Evolutionary conservation across 176 grass and related monocot species (phyloP).

Genomic region (Dactylis glomerata): DNA sequence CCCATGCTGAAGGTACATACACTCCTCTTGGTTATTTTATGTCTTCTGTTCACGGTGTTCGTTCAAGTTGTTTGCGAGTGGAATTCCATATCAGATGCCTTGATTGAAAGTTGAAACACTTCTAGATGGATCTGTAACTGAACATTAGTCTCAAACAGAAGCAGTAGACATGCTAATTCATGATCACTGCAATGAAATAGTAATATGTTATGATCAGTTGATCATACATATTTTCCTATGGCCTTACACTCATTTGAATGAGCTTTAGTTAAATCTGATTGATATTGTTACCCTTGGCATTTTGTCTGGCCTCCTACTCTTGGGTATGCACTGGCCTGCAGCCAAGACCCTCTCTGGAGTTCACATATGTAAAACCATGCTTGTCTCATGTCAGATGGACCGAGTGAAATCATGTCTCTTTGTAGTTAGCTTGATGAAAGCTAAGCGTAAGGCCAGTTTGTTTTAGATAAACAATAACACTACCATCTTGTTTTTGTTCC

Average conservation of each 20-base stretch:
- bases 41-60: constrained; percentile 1
- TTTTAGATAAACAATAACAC: neutral
- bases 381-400: neutral
- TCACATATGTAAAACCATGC: neutral
- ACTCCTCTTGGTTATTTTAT: neutral
- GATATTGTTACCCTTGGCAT: neutral
- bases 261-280: neutral
- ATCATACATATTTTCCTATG: neutral
- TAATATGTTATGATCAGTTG: neutral
- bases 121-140: neutral
- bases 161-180: neutral
- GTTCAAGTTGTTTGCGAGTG: constrained; percentile 7
- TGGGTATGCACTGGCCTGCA: neutral
- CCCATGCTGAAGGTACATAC: constrained; percentile 57
- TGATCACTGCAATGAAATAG: neutral
- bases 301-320: neutral
- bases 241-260: neutral
- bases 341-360: constrained; percentile 2
- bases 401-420: neutral
- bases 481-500: neutral
- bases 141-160: constrained; percentile 1
- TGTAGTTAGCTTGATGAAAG: neutral
- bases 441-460: neutral
- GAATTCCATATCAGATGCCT: neutral
- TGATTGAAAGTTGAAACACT: neutral